Percentiles rank a stretch among this genome's conserved stretches.
Conservation (phyloP, 139 green algal species). For the Micractinium conductrix region DNA sequence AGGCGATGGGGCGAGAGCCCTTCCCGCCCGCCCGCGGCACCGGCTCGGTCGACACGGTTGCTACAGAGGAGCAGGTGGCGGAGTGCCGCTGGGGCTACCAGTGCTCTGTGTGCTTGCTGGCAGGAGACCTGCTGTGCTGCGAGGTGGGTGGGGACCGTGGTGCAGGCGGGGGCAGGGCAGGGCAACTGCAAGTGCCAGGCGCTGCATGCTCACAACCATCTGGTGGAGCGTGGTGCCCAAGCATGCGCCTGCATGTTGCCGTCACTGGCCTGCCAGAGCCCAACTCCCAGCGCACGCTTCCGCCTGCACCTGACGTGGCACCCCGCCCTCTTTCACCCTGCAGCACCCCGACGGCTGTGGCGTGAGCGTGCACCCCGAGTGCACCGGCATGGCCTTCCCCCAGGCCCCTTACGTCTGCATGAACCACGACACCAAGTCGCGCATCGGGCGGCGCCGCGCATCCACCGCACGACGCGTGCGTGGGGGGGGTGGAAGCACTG, state of each 20-base stretch:
- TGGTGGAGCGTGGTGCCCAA: no score
- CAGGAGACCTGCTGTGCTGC: slow-evolving; percentile 59
- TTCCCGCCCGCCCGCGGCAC: slow-evolving; percentile 34
- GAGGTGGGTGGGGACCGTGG: slow-evolving; percentile 33
- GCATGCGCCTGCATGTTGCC: no score
- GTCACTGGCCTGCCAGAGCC: no score
- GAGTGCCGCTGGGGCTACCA: slow-evolving; percentile 51
- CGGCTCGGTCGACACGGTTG: slow-evolving; percentile 25
- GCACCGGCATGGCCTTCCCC: slow-evolving; percentile 37
- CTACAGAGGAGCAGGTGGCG: slow-evolving; percentile 34
- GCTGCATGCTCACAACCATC: background rate
- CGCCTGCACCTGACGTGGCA: no score
- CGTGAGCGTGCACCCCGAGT: slow-evolving; percentile 46
- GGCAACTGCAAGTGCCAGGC: background rate
- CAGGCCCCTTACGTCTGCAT: slow-evolving; percentile 42
- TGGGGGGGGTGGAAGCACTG: no score
- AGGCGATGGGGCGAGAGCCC: slow-evolving; percentile 46
- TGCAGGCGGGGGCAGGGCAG: background rate
- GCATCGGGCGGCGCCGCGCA: slow-evolving; percentile 39
- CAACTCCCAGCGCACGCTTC: no score
- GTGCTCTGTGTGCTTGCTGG: slow-evolving; percentile 47
- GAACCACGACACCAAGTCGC: slow-evolving; percentile 48
- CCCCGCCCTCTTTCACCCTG: background rate
- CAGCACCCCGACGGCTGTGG: slow-evolving; percentile 44
- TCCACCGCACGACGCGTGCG: background rate